Evolutionary conservation across 768 basidiomycete species (phyloP), one percentile per base, ranked within the genome.

Genomic region (Kwoniella dendrophila): DNA sequence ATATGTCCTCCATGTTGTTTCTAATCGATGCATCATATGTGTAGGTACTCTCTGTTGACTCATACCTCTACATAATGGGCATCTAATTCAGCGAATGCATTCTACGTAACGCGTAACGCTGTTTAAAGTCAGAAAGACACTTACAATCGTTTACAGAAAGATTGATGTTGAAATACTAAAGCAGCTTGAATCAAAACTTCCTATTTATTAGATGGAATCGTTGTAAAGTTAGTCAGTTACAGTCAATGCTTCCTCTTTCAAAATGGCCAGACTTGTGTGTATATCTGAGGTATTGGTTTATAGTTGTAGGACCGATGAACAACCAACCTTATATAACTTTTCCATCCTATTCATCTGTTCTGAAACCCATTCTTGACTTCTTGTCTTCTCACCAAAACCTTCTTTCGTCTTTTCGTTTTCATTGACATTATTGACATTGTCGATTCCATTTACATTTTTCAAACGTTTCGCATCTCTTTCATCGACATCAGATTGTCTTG

Each of bases 101-200:
- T 47, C 26, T 47, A 20, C 8, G 45, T 49, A 12, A 22, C 5
- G 20, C 22, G 18, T 53, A 32, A 10, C 10, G 8, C 8, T 53
- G 22, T 3, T n/a, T 7, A 16, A 14, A 20, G 36, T 0, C 12
- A 36, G 56, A 27, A 22, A 29, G 22, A 36, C 50, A 61, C 60
- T 62, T 33, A 62, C 60, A 62, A 29, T 33, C 48, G 30, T 32
- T 62, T 54, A 14, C 32, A 55, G 34, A 62, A 62, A 20, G 60
- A 55, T 34, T 62, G 60, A 47, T 62, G 60, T n/a, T 62, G 60
- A n/a, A 55, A 62, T 20, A 62, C 47, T 53, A 62, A 41, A 43
- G 60, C 60, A 10, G 60, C 38, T 43, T 62, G 60, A 16, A 62
- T 38, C 26, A 62, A 47, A 18, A 62, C 53, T 30, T 62, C 60